A percentile compares a stretch with the other conserved stretches of the same genome.
phyloP scores from a whole-genome alignment of 768 basidiomycete genomes.

The Sarcomyxa edulis region DNA sequence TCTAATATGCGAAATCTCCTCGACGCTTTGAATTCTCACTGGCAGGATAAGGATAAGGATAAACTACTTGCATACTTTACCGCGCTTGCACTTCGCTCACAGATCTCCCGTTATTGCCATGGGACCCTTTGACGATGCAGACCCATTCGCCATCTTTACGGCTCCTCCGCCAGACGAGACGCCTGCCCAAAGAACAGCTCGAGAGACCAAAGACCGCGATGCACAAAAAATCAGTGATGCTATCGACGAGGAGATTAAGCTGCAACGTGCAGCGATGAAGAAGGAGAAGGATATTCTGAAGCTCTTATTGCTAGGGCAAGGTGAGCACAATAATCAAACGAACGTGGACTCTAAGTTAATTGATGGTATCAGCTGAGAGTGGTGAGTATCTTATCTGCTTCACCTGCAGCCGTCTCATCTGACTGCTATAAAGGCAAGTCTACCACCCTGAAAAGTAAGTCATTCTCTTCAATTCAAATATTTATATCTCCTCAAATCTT shows the following conservation, averaged over 20 bases:
- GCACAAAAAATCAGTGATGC: constrained; percentile 51
- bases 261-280: constrained; percentile 37
- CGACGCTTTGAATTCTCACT: too few species aligned
- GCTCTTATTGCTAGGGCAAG: constrained; percentile 53
- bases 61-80: too few species aligned
- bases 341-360: too few species aligned
- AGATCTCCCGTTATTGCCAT: too few species aligned
- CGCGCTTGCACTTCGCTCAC: too few species aligned
- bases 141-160: constrained; percentile 58
- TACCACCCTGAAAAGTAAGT: constrained; percentile 54
- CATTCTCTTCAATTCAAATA: constrained; percentile 1
- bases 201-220: constrained; percentile 48
- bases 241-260: constrained; percentile 54
- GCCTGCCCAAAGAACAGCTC: constrained; percentile 31
- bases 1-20: too few species aligned
- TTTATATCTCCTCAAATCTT: background rate
- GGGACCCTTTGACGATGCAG: constrained; percentile 24
- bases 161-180: constrained; percentile 57
- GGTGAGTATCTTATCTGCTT: constrained; percentile 13
- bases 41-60: too few species aligned
- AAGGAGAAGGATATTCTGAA: constrained; percentile 40
- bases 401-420: constrained; percentile 2
- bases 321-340: too few species aligned
- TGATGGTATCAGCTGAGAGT: too few species aligned
- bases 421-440: constrained; percentile 40